phyloP scores from a whole-genome alignment of 1,139 yeast species.

The Saccharomyces hybrid region DNA sequence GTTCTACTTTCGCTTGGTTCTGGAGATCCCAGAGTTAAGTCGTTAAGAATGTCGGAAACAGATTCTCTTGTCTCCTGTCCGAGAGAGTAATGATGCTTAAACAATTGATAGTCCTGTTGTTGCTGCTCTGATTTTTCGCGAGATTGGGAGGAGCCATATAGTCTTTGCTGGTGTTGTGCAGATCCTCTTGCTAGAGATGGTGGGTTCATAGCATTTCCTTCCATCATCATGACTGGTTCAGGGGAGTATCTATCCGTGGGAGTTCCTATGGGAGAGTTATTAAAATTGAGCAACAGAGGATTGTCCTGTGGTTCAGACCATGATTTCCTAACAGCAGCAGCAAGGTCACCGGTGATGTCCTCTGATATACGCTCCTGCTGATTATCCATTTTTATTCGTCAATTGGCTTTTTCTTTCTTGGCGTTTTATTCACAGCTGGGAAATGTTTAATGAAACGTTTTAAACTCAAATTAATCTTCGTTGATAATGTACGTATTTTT shows the following conservation, averaged over 20 bases:
- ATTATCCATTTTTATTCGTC: conserved; percentile 4
- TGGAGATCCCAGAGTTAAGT: conserved; percentile 13
- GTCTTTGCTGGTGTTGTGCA: conserved; percentile 7
- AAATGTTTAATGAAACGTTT: neutral
- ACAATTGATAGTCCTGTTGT: conserved; percentile 20
- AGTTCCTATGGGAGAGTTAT: conserved; percentile 17
- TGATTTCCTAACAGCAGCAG: conserved; percentile 29
- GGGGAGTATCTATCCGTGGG: conserved; percentile 7
- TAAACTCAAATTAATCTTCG: neutral
- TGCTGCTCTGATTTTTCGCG: neutral
- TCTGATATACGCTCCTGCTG: conserved; percentile 6
- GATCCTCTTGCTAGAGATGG: conserved; percentile 3
- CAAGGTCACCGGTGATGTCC: conserved; percentile 20
- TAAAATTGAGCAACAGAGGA: neutral
- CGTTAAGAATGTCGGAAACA: conserved; percentile 18
- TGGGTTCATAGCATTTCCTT: neutral
- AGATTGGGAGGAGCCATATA: neutral
- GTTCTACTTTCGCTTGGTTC: conserved; percentile 3
- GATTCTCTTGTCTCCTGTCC: conserved; percentile 19
- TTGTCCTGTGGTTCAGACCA: conserved; percentile 28
- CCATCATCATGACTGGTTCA: neutral
- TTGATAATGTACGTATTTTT: neutral
- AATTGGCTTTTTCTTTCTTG: neutral
- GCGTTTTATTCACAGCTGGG: neutral
- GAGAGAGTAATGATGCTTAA: conserved; percentile 25